Conservation (phyloP, 768 basidiomycete species). For the Tremella fuciformis region DNA sequence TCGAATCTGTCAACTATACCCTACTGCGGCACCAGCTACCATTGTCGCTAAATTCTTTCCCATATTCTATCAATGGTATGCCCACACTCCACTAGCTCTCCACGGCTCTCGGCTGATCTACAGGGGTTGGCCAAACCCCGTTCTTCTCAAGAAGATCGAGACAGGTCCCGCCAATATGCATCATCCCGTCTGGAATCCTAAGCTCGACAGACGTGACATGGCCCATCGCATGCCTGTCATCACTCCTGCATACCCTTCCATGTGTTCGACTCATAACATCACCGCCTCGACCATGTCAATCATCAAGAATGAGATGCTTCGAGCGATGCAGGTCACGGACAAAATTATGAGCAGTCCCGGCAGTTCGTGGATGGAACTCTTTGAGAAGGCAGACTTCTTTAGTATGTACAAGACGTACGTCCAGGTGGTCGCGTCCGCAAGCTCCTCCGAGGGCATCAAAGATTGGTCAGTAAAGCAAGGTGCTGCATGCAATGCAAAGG, state of each 20-base stretch:
- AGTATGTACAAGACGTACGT: slow-evolving; percentile 94
- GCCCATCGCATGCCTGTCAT: slow-evolving; percentile 99
- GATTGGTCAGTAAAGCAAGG: slow-evolving; percentile 72
- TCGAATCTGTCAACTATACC: slow-evolving; percentile 96
- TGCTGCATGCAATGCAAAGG: neutral
- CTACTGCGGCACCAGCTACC: slow-evolving; percentile 86
- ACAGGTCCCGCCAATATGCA: slow-evolving; percentile 87
- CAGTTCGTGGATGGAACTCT: slow-evolving; percentile 85
- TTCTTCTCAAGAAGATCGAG: slow-evolving; percentile 94
- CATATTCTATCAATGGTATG: slow-evolving; percentile 94
- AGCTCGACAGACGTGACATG: slow-evolving; percentile 52
- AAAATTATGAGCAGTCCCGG: slow-evolving; percentile 76
- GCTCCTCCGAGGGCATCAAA: slow-evolving; percentile 74
- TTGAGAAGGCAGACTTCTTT: slow-evolving; percentile 94
- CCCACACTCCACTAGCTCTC: slow-evolving; percentile 12
- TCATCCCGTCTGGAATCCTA: slow-evolving; percentile 86
- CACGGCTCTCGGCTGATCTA: slow-evolving; percentile 13
- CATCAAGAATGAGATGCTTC: slow-evolving; percentile 91
- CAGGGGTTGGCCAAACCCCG: slow-evolving; percentile 98
- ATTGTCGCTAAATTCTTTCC: slow-evolving; percentile 98
- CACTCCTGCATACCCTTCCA: slow-evolving; percentile 96
- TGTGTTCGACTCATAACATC: slow-evolving; percentile 99
- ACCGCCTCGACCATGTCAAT: slow-evolving; percentile 92
- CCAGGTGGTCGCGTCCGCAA: slow-evolving; percentile 90
- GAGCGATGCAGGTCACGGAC: slow-evolving; percentile 90